A percentile compares a stretch with the other conserved stretches of the same genome.
Evolutionary conservation across 2,329 filamentous ascomycete genomes (phyloP).

Genomic region (Nemania sp.): DNA sequence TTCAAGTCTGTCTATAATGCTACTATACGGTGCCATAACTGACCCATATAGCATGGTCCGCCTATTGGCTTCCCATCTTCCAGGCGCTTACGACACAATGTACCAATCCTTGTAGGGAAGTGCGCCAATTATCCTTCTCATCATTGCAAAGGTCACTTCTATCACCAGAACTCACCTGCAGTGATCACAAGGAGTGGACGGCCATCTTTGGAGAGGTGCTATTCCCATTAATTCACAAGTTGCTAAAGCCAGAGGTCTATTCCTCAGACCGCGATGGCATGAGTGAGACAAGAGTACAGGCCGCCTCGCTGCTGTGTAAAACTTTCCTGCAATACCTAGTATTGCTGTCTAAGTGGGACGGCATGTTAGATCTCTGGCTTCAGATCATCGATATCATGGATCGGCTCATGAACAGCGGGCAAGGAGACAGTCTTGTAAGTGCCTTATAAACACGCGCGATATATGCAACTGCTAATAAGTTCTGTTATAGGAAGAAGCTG

Average conservation of each 20-base stretch:
- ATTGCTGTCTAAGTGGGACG: slow-evolving; percentile 79
- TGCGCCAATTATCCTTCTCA: slow-evolving; percentile 84
- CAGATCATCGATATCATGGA: slow-evolving; percentile 94
- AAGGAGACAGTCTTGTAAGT: slow-evolving; percentile 83
- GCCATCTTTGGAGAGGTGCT: slow-evolving; percentile 93
- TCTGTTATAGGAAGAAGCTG: slow-evolving; percentile 78
- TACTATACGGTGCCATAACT: slow-evolving; percentile 25
- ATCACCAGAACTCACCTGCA: slow-evolving; percentile 80
- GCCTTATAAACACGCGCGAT: background rate
- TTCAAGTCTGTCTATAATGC: slow-evolving; percentile 22
- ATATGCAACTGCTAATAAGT: slow-evolving; percentile 15
- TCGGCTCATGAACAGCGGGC: slow-evolving; percentile 91
- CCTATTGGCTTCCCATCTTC: slow-evolving; percentile 97
- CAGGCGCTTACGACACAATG: slow-evolving; percentile 86
- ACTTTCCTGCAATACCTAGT: slow-evolving; percentile 95
- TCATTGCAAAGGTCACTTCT: slow-evolving; percentile 84
- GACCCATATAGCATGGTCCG: slow-evolving; percentile 77
- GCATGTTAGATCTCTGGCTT: slow-evolving; percentile 89
- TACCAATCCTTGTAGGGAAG: slow-evolving; percentile 90
- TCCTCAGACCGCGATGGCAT: slow-evolving; percentile 89
- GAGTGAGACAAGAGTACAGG: slow-evolving; percentile 92
- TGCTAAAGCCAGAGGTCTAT: slow-evolving; percentile 94
- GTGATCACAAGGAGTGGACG: slow-evolving; percentile 87
- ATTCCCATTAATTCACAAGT: slow-evolving; percentile 83
- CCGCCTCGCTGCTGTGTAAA: slow-evolving; percentile 88